These are phyloP conservation scores for Penicillium paradoxum DNA, from an alignment of 495 filamentous ascomycete genomes.

Conservation along the genomic window DNA sequence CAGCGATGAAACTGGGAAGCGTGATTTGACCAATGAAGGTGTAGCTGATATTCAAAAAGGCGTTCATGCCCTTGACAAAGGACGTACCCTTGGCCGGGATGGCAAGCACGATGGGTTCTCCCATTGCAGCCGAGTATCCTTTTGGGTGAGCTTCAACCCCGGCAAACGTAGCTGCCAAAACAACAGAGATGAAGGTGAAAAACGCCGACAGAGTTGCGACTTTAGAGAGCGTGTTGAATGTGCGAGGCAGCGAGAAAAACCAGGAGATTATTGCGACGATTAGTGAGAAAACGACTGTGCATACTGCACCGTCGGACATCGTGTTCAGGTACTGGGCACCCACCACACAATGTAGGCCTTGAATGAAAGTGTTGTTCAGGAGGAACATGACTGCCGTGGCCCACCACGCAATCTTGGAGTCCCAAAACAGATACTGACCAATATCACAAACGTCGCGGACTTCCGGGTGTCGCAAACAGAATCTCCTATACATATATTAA, in stretches of 20 bases:
- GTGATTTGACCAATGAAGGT: constrained; percentile 94
- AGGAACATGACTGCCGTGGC: constrained; percentile 83
- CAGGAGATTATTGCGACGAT: constrained; percentile 67
- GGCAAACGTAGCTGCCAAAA: constrained; percentile 74
- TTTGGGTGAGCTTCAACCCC: constrained; percentile 66
- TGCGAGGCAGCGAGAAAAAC: constrained; percentile 73
- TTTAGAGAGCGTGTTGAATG: constrained; percentile 71
- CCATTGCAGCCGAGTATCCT: constrained; percentile 50
- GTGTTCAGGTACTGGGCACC: constrained; percentile 84
- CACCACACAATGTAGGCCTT: constrained; percentile 73
- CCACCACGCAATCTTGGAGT: constrained; percentile 74
- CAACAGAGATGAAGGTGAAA: constrained; percentile 81
- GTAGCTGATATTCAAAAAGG: constrained; percentile 86
- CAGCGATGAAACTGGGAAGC: constrained; percentile 83
- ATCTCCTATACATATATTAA: constrained; percentile 50
- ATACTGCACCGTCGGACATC: constrained; percentile 59
- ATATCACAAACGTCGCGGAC: constrained; percentile 88
- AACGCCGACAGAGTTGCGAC: constrained; percentile 70
- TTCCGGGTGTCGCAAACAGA: constrained; percentile 81
- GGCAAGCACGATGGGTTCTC: constrained; percentile 57
- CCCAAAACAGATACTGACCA: constrained; percentile 82
- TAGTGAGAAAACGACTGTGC: constrained; percentile 69
- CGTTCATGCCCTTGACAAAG: constrained; percentile 72
- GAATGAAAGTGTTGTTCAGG: constrained; percentile 86
- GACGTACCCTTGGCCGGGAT: constrained; percentile 66